Percentiles rank a stretch among this genome's conserved stretches.
Conservation (phyloP, 2,329 filamentous ascomycete genomes). For the Pseudodiploospora longispora region DNA sequence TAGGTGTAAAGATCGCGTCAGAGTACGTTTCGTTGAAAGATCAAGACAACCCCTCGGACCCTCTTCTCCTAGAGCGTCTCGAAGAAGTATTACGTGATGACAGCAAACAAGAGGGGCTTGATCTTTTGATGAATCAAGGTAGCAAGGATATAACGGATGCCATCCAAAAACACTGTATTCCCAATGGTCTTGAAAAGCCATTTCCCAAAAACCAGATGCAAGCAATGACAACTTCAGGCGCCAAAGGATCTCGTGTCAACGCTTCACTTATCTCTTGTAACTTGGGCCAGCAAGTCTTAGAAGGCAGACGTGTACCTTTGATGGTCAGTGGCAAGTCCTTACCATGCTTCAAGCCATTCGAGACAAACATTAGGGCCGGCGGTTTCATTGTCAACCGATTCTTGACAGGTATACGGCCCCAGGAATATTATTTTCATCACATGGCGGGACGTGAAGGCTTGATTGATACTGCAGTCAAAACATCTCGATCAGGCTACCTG, state of each 20-base stretch:
- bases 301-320: conserved; percentile 86
- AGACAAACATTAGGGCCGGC: conserved; percentile 80
- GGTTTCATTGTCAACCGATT: conserved; percentile 95
- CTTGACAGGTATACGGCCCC: conserved; percentile 92
- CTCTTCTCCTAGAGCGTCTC: conserved; percentile 66
- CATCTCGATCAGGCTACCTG: conserved; percentile 89
- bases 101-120: conserved; percentile 81
- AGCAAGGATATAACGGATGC: conserved; percentile 64
- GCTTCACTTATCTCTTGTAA: conserved; percentile 98
- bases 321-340: conserved; percentile 98
- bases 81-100: conserved; percentile 90
- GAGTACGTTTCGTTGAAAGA: conserved; percentile 81
- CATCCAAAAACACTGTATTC: conserved; percentile 74
- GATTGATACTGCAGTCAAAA: conserved; percentile 98
- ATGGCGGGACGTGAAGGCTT: conserved; percentile 98
- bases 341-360: conserved; percentile 87
- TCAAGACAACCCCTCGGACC: conserved; percentile 53
- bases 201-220: conserved; percentile 99
- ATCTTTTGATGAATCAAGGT: conserved; percentile 71
- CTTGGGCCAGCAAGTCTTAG: conserved; percentile 89
- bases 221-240: conserved; percentile 93
- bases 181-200: conserved; percentile 73
- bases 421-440: conserved; percentile 99
- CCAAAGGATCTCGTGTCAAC: conserved; percentile 88
- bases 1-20: conserved; percentile 73